Percentiles rank a stretch among this genome's conserved stretches.
Evolutionary conservation across 192 early-diverging fungal species (phyloP).

Genomic region (Rhizoclosmatium sp.): DNA sequence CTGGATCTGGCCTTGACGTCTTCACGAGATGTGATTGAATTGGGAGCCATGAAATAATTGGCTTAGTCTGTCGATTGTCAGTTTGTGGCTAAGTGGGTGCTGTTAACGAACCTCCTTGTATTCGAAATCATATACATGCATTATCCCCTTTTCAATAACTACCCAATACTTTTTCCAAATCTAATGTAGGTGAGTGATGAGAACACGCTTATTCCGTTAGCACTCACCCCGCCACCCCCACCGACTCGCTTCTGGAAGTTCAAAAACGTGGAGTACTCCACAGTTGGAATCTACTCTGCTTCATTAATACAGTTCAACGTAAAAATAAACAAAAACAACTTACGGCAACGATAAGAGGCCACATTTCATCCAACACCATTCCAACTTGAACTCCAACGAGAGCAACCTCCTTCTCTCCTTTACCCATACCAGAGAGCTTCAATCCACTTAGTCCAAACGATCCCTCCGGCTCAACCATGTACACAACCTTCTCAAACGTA

Average conservation of each 20-base stretch:
- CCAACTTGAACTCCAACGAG: conserved; percentile 44
- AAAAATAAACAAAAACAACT: not conserved
- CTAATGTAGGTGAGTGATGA: conserved; percentile 19
- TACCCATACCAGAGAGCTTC: conserved; percentile 6
- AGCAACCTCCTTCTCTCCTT: conserved; percentile 52
- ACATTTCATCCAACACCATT: conserved; percentile 48
- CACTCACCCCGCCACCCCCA: conserved; percentile 39
- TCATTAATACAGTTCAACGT: not conserved
- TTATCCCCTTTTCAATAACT: conserved; percentile 40
- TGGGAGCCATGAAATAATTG: conserved; percentile 38
- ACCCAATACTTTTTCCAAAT: conserved; percentile 60
- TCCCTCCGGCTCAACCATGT: conserved; percentile 1
- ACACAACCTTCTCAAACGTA: conserved; percentile 33
- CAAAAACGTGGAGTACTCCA: conserved; percentile 44
- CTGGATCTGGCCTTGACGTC: conserved; percentile 41
- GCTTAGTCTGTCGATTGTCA: conserved; percentile 36
- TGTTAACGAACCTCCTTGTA: conserved; percentile 45
- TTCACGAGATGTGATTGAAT: conserved; percentile 29
- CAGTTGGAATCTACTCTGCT: conserved; percentile 33
- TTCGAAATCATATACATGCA: conserved; percentile 54
- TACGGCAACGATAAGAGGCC: conserved; percentile 39
- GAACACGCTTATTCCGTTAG: conserved; percentile 16
- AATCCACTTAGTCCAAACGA: conserved; percentile 21
- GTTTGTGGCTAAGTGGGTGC: not conserved
- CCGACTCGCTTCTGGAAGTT: conserved; percentile 45